Evolutionary conservation across 176 grass and related monocot species (phyloP).

Genomic region (Metroxylon sagu): DNA sequence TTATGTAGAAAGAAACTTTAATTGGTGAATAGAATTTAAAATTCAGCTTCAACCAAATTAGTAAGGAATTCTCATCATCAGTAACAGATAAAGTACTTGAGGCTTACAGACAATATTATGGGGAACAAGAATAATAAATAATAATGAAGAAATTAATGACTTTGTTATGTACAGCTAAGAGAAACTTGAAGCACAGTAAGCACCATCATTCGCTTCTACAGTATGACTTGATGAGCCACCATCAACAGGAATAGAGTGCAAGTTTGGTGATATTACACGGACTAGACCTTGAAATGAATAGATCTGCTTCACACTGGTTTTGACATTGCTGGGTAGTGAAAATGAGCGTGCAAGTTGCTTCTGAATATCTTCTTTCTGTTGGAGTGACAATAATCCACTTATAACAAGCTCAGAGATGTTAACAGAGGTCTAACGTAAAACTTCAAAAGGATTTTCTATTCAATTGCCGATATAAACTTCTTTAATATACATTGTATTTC

Average conservation of each 20-base stretch:
- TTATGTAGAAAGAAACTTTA: neutral
- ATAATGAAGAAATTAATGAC: neutral
- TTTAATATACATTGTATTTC: no score
- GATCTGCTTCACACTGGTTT: constrained; percentile 63
- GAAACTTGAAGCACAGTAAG: neutral
- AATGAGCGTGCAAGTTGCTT: constrained; percentile 75
- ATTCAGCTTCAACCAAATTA: no score
- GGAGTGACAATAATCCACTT: neutral
- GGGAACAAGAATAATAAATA: no score
- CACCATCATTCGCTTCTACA: constrained; percentile 59
- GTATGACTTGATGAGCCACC: constrained; percentile 21
- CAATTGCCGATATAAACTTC: no score
- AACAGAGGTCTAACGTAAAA: no score
- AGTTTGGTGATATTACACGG: constrained; percentile 75
- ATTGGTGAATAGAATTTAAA: neutral
- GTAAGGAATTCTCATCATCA: no score
- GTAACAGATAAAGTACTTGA: no score
- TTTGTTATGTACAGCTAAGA: no score
- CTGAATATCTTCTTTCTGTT: constrained; percentile 46
- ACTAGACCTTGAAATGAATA: constrained; percentile 65
- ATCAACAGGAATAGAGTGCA: constrained; percentile 35
- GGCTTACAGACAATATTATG: no score
- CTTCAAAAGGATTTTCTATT: no score
- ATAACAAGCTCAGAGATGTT: no score
- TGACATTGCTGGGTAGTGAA: constrained; percentile 82